Conservation (phyloP, 169 alveolate species). For the Fabrea salina region DNA sequence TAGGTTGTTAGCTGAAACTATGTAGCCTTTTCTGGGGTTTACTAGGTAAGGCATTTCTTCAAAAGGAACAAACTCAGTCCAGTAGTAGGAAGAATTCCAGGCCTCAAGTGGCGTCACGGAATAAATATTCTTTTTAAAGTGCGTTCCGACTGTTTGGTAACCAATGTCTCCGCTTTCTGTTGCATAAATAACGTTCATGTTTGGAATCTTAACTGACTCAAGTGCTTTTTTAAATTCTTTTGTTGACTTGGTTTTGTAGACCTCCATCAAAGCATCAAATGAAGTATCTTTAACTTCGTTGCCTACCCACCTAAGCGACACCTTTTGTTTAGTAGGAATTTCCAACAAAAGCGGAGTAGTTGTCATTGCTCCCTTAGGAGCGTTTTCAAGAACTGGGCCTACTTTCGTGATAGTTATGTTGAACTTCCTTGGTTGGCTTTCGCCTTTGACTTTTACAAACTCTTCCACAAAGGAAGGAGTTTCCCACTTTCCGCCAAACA, state of each 20-base stretch:
- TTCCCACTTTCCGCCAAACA: background rate
- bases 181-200: background rate
- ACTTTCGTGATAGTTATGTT: background rate
- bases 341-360: too few species aligned
- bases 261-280: background rate
- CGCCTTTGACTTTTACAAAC: conserved; percentile 15
- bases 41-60: background rate
- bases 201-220: background rate
- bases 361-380: too few species aligned
- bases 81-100: background rate
- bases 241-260: background rate
- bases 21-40: background rate
- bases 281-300: background rate
- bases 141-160: background rate
- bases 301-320: background rate
- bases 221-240: background rate
- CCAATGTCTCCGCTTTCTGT: background rate
- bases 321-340: too few species aligned
- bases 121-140: background rate
- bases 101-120: background rate
- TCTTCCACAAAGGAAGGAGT: background rate
- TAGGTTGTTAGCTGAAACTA: background rate
- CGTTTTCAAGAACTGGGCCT: too few species aligned
- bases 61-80: background rate
- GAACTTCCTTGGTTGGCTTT: background rate